These are phyloP conservation scores for Vigna unguiculata DNA, from an alignment of 306 rosid genomes.

Conservation along the genomic window DNA sequence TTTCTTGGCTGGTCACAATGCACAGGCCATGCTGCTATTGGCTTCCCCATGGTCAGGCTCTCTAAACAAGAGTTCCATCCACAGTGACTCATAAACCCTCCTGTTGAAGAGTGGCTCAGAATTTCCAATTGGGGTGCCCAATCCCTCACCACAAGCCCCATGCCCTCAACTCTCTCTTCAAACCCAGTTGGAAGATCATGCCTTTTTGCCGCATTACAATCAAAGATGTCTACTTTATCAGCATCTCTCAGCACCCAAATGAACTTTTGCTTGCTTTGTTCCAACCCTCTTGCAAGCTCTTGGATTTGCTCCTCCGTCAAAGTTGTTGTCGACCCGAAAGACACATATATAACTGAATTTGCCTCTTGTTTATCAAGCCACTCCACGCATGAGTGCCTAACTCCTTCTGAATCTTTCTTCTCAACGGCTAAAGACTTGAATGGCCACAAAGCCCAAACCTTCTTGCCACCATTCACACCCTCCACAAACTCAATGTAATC, in stretches of 20 bases:
- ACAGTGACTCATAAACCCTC: not conserved
- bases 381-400: not conserved
- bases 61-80: not conserved
- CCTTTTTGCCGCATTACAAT: not conserved
- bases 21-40: not conserved
- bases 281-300: not conserved
- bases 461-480: not conserved
- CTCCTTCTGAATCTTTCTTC: not conserved
- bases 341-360: not conserved
- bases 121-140: slow-evolving; percentile 7
- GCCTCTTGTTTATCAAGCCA: not conserved
- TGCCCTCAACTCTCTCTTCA: too few relatives aligned
- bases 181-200: not conserved
- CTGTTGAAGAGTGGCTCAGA: not conserved
- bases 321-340: not conserved
- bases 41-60: not conserved
- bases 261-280: not conserved
- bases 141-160: too few relatives aligned
- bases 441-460: not conserved
- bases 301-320: not conserved
- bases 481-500: not conserved
- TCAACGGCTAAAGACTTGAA: not conserved
- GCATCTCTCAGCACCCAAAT: not conserved
- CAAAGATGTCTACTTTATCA: too few relatives aligned
- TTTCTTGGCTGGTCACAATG: slow-evolving; percentile 1